These are phyloP conservation scores for Hibiscus trionum DNA, from an alignment of 345 rosid genomes.

Conservation along the genomic window DNA sequence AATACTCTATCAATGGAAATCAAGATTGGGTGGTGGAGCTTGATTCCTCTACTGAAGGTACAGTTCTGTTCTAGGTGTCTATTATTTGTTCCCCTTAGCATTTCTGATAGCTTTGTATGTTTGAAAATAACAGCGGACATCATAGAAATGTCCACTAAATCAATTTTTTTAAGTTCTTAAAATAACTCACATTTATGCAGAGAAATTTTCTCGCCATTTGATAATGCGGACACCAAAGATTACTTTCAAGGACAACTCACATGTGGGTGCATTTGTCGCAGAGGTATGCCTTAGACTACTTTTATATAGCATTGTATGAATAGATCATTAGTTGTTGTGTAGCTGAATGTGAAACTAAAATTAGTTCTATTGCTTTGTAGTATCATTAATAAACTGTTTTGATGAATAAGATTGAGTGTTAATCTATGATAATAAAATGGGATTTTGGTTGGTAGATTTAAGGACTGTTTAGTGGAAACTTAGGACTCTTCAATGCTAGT, in stretches of 20 bases:
- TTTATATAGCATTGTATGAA: background rate
- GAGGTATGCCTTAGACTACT: slow-evolving; percentile 50
- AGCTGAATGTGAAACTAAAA: too few relatives aligned
- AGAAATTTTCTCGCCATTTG: slow-evolving; percentile 89
- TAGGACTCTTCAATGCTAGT: too few relatives aligned
- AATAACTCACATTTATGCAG: slow-evolving; percentile 33
- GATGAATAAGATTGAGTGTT: too few relatives aligned
- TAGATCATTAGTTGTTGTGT: too few relatives aligned
- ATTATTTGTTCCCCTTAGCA: background rate
- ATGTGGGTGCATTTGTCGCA: slow-evolving; percentile 85
- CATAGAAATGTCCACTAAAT: background rate
- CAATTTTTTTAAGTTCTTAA: background rate
- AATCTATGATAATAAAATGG: too few relatives aligned
- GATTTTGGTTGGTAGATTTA: too few relatives aligned
- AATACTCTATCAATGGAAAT: slow-evolving; percentile 67
- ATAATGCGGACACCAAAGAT: slow-evolving; percentile 60
- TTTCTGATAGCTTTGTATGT: background rate
- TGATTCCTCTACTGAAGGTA: slow-evolving; percentile 90
- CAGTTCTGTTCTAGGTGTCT: slow-evolving; percentile 9
- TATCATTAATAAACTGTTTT: too few relatives aligned
- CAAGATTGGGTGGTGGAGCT: slow-evolving; percentile 85
- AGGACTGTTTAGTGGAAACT: too few relatives aligned
- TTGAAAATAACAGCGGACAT: background rate
- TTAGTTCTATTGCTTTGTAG: too few relatives aligned
- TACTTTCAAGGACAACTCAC: slow-evolving; percentile 89